Conservation (phyloP, 2,329 filamentous ascomycete species). For the Diaporthe sp. region DNA sequence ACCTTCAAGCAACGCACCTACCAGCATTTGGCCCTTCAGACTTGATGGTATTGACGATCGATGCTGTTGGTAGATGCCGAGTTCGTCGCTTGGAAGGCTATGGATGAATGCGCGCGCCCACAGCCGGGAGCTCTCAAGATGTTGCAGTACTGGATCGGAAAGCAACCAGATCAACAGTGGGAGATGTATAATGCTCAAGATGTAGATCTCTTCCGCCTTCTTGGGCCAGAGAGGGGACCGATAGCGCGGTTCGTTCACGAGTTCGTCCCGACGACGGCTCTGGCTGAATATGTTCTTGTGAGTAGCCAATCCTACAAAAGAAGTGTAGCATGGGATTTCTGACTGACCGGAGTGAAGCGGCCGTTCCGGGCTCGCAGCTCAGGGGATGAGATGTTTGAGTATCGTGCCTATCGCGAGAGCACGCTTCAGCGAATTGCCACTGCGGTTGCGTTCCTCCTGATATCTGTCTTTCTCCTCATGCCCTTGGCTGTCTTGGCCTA, state of each 20-base stretch:
- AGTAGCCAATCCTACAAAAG: not conserved
- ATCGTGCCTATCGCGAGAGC: not conserved
- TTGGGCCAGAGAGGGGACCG: not conserved
- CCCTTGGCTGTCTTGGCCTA: not conserved
- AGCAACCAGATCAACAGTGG: not conserved
- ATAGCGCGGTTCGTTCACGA: not conserved
- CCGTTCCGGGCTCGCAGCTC: not conserved
- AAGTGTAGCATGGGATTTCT: not conserved
- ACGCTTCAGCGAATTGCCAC: not conserved
- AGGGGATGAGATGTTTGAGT: not conserved
- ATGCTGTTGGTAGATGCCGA: not conserved
- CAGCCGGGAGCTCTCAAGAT: not conserved
- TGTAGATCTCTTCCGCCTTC: not conserved
- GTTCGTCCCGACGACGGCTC: not conserved
- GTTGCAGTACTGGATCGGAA: not conserved
- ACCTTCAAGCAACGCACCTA: not conserved
- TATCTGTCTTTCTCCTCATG: not conserved
- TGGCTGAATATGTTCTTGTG: not conserved
- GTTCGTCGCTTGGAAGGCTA: not conserved
- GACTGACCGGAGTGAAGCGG: not conserved
- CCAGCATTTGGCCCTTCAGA: not conserved
- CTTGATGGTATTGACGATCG: not conserved
- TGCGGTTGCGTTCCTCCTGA: not conserved
- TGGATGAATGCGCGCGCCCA: not conserved
- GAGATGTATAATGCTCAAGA: not conserved